These are phyloP conservation scores for Amanita molliuscula DNA, from an alignment of 768 basidiomycete genomes.

Conservation along the genomic window DNA sequence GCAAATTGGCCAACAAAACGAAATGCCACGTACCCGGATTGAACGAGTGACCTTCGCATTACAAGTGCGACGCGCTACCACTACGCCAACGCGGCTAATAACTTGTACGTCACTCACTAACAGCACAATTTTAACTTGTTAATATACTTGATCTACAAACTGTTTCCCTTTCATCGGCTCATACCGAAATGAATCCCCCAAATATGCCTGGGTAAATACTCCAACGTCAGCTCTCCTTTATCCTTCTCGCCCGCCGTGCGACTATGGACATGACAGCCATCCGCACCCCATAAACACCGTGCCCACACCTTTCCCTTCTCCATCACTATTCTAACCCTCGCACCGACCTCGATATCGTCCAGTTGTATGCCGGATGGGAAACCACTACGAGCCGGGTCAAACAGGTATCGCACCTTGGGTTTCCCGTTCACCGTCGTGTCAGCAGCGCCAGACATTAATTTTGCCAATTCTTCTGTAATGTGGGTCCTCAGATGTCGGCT, in stretches of 20 bases:
- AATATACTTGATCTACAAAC: background rate
- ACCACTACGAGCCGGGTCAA: background rate
- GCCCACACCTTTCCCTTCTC: background rate
- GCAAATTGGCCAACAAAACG: constrained; percentile 9
- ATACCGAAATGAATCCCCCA: background rate
- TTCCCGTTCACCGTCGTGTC: background rate
- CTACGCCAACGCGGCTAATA: constrained; percentile 26
- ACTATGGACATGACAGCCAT: background rate
- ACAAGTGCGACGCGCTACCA: constrained; percentile 36
- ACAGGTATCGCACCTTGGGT: background rate
- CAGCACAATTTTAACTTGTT: background rate
- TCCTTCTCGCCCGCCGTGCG: background rate
- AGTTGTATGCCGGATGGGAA: background rate
- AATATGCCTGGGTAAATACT: background rate
- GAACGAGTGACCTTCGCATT: constrained; percentile 38
- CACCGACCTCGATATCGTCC: background rate
- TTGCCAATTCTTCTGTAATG: background rate
- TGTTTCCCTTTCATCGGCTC: background rate
- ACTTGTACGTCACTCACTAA: background rate
- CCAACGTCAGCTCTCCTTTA: background rate
- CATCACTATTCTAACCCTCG: background rate
- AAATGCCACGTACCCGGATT: constrained; percentile 32
- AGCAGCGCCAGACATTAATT: background rate
- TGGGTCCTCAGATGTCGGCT: background rate
- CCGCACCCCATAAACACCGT: background rate